A percentile compares a stretch with the other conserved stretches of the same genome.
phyloP scores from a whole-genome alignment of 805 yeast genomes.

The Candida chauliodis region DNA sequence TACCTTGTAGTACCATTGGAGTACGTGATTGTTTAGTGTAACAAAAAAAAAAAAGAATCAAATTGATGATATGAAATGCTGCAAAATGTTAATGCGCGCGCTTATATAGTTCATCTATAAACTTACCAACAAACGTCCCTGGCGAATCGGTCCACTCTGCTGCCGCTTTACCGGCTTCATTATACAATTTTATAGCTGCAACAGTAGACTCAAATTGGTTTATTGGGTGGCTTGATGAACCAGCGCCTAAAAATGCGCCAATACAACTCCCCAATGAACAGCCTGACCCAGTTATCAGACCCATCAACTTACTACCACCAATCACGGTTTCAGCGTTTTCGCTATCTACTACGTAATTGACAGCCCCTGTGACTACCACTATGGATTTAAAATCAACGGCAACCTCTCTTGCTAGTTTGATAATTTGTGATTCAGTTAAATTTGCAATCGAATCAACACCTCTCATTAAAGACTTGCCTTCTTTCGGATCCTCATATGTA shows the following conservation, averaged over 20 bases:
- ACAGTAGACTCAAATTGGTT: constrained; percentile 45
- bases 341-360: constrained; percentile 25
- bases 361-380: constrained; percentile 68
- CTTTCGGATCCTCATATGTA: constrained; percentile 17
- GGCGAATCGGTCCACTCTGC: constrained; percentile 43
- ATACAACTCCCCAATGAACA: constrained; percentile 77
- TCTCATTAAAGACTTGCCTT: constrained; percentile 44
- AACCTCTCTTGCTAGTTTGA: constrained; percentile 44
- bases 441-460: constrained; percentile 63
- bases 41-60: neutral
- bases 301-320: constrained; percentile 66
- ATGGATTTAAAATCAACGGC: constrained; percentile 51
- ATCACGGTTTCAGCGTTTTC: constrained; percentile 18
- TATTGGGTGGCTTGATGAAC: constrained; percentile 15
- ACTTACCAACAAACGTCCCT: constrained; percentile 47
- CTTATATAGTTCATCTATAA: constrained; percentile 40
- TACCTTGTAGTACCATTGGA: constrained; percentile 10
- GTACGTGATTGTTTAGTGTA: constrained; percentile 4
- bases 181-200: constrained; percentile 56
- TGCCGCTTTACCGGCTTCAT: constrained; percentile 58
- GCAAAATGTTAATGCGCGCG: constrained; percentile 10
- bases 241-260: constrained; percentile 53
- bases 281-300: constrained; percentile 75
- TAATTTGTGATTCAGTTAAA: constrained; percentile 19
- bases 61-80: no score